A percentile compares a stretch with the other conserved stretches of the same genome.
phyloP scores from a whole-genome alignment of 2,329 filamentous ascomycete species.

The Chlorencoelia australis region DNA sequence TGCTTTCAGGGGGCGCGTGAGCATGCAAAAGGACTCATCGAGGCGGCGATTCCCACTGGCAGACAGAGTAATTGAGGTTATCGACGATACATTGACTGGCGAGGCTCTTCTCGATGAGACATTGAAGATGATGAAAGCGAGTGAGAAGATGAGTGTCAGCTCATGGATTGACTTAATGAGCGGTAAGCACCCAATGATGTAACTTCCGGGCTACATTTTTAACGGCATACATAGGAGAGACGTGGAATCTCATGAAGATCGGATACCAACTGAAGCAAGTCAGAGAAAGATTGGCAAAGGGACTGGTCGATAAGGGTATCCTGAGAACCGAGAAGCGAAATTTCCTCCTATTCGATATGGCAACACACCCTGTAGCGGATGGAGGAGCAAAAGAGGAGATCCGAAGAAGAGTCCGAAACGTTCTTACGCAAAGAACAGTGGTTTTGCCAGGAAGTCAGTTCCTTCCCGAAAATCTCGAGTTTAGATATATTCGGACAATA shows the following conservation, averaged over 20 bases:
- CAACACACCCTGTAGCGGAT: slow-evolving; percentile 93
- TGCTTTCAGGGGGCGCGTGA: slow-evolving; percentile 89
- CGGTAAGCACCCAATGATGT: slow-evolving; percentile 41
- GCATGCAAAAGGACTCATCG: slow-evolving; percentile 95
- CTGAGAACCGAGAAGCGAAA: slow-evolving; percentile 98
- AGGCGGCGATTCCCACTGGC: slow-evolving; percentile 85
- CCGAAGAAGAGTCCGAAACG: slow-evolving; percentile 78
- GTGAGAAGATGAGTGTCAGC: slow-evolving; percentile 99
- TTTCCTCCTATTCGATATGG: slow-evolving; percentile 99
- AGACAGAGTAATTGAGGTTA: slow-evolving; percentile 90
- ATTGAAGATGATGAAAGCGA: slow-evolving; percentile 99
- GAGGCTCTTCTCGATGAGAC: slow-evolving; percentile 96
- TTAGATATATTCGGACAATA: slow-evolving; percentile 83
- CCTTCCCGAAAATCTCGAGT: slow-evolving; percentile 88
- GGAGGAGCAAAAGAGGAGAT: slow-evolving; percentile 97
- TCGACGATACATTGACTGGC: slow-evolving; percentile 92
- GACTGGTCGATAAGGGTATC: slow-evolving; percentile 96
- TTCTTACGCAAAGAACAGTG: slow-evolving; percentile 88
- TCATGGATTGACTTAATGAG: slow-evolving; percentile 99
- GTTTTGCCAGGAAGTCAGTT: slow-evolving; percentile 80
- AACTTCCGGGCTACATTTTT: slow-evolving; percentile 1
- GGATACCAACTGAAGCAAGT: slow-evolving; percentile 99
- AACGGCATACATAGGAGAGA: slow-evolving; percentile 59
- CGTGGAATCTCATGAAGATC: slow-evolving; percentile 99
- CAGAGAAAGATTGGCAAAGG: slow-evolving; percentile 91